Evolutionary conservation across 2,329 filamentous ascomycete genomes (phyloP).

Genomic region (Anthostomella pinea): DNA sequence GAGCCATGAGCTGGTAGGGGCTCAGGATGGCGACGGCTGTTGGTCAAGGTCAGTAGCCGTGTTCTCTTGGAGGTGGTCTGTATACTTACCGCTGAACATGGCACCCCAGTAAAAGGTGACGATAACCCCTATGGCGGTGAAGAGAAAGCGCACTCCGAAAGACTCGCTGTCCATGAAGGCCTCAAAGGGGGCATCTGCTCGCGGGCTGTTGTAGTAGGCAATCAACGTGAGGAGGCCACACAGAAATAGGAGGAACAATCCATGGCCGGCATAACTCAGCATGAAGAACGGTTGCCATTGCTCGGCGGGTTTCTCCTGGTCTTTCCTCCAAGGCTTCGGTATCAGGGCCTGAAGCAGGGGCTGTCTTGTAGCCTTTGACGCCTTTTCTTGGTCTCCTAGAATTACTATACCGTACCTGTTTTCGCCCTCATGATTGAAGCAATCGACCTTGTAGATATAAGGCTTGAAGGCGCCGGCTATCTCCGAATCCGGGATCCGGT

Average conservation of each 20-base stretch:
- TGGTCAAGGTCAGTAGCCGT: too few relatives aligned
- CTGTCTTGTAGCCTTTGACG: slow-evolving; percentile 4
- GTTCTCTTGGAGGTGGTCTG: too few relatives aligned
- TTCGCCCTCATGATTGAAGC: slow-evolving; percentile 2
- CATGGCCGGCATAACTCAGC: slow-evolving; percentile 37
- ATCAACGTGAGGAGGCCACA: slow-evolving; percentile 21
- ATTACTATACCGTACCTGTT: slow-evolving; percentile 8
- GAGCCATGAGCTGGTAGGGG: slow-evolving; percentile 40
- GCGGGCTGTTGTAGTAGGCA: slow-evolving; percentile 27
- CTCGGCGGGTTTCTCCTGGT: too few relatives aligned
- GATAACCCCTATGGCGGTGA: slow-evolving; percentile 28
- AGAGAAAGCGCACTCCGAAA: slow-evolving; percentile 30
- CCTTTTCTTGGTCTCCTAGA: neutral
- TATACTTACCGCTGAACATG: slow-evolving; percentile 21
- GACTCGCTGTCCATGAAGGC: slow-evolving; percentile 29
- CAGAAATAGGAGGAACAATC: slow-evolving; percentile 26
- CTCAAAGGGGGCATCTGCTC: slow-evolving; percentile 25
- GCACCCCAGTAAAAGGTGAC: slow-evolving; percentile 29
- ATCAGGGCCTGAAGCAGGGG: slow-evolving; percentile 5
- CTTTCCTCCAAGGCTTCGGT: too few relatives aligned
- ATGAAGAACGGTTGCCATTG: slow-evolving; percentile 25
- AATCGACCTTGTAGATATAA: slow-evolving; percentile 6
- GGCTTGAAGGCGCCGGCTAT: slow-evolving; percentile 3
- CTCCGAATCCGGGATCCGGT: slow-evolving; percentile 3
- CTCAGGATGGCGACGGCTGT: slow-evolving; percentile 41